Base-by-base conservation (phyloP, 2,329 filamentous ascomycete genomes). In the Hymenoscyphus occultus region DNA sequence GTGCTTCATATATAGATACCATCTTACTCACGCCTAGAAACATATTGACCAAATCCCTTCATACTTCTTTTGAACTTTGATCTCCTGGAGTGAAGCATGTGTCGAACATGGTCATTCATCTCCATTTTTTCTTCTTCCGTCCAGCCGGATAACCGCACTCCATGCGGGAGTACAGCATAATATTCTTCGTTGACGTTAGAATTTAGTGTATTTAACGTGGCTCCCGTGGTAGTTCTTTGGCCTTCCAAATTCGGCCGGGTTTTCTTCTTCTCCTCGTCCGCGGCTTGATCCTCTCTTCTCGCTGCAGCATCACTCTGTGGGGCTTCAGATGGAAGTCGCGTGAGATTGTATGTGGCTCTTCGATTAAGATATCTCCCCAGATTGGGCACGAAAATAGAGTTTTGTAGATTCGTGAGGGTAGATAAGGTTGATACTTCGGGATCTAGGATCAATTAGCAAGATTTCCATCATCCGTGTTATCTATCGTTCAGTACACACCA, bases 341-440 rank as follows among this genome's bases (percentile, higher is more conserved):
- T 87, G 7, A 95, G 81, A 54, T 86, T 86, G 75, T 95, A 96
- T 0, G 91, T 93, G 1, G 92, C 91, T 66, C 88, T 83, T 59
- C 92, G 85, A 73, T 96, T 95, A 60, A 96, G 71, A 71, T 86
- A 87, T 65, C 82, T 80, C 51, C 92, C 92, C n/a, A 96, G 81
- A 69, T 93, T 89, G 0, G 92, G 92, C 1, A 96, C 80, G 77
- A 96, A 96, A 10, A 96, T 85, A 0, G 92, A 95, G 75, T 96
- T 96, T 73, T 96, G 92, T 22, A 96, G 88, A 72, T 96, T 96
- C 56, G 91, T 96, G 10, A 96, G 83, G 14, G 91, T 94, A 0
- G 91, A 92, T 3, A 96, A 80, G 0, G 92, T 92, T 42, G 91
- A 87, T 3, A 96, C 88, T 69, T 74, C 73, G 3, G 73, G 73